Base-by-base conservation (phyloP, 2,329 filamentous ascomycete species). In the Diaporthe caulivora region DNA sequence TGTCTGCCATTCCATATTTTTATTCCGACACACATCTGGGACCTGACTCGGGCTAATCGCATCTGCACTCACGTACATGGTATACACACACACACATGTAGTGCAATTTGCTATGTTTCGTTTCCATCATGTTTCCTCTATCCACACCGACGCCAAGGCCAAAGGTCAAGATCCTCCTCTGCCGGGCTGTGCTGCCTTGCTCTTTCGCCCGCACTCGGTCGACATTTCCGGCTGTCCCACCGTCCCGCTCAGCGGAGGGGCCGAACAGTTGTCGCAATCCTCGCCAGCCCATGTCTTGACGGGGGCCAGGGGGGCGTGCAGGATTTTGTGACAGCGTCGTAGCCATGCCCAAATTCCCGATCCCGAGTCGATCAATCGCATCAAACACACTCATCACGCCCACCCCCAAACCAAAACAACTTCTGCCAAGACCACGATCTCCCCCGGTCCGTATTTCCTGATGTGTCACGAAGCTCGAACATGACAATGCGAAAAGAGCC, bases 311-410 rank as follows among this genome's bases (percentile, higher is more conserved):
- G 37, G 7, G 37, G 2, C 37, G 60, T 47, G 21, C 62, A 67
- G n/a, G 13, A 29, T 40, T 31, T n/a, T 40, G 62, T 40, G 47
- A 53, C 62, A 53, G 31, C 47, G 31, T 67, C 29, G 47, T 21
- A 67, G 47, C 47, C 17, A 40, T 31, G 62, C n/a, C 44, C 62
- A 53, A 51, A 51, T 40, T 40, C 44, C 62, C 44, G 62, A 67
- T 67, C 31, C 62, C 47, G 47, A 67, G 62, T 53, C 62, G 47
- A 67, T 67, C 62, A 67, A 67, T 67, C 62, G 47, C 47, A 67
- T 67, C 62, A 67, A 29, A 37, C 24, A 37, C 24, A 26, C 31
- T 62, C 47, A n/a, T 40, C 47, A 67, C 47, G 62, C n/a, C 62
- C 62, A 47, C 40, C 62, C 62, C 62, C 44, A 53, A 40, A 40